A percentile compares a stretch with the other conserved stretches of the same genome.
These are phyloP conservation scores for Epichloe bromicola DNA, from an alignment of 2,329 filamentous ascomycete species.

Conservation along the genomic window DNA sequence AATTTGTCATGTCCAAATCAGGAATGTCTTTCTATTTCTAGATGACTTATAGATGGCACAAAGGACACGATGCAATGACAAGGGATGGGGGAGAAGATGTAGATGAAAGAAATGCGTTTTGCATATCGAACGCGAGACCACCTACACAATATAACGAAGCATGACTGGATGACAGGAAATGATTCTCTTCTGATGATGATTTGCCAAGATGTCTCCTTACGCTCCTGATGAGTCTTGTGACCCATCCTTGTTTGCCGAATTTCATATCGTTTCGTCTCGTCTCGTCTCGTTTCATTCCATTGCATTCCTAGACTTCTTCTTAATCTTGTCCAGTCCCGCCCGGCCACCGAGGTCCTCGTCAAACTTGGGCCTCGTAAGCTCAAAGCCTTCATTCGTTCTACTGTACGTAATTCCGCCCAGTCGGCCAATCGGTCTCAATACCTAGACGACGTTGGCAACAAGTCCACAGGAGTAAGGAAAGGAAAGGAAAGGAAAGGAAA, in stretches of 20 bases:
- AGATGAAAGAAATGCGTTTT: not conserved
- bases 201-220: no score
- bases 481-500: constrained; percentile 2
- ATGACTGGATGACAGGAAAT: not conserved
- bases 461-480: not conserved
- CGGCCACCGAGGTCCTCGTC: constrained; percentile 36
- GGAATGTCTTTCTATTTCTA: constrained; percentile 48
- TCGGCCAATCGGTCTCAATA: constrained; percentile 63
- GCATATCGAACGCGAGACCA: not conserved
- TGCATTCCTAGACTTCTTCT: not conserved
- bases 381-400: constrained; percentile 53
- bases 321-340: constrained; percentile 39
- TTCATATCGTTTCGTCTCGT: no score
- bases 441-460: constrained; percentile 19
- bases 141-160: not conserved
- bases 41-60: constrained; percentile 5
- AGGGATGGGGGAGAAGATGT: no score
- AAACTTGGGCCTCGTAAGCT: constrained; percentile 53
- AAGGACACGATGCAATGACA: not conserved
- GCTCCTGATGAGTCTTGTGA: no score
- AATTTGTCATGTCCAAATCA: constrained; percentile 58
- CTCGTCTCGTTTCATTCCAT: not conserved
- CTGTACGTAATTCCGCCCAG: constrained; percentile 81
- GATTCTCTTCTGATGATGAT: not conserved
- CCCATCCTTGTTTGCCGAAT: no score